Evolutionary conservation across 1,284 basidiomycete genomes (phyloP), one percentile per base, ranked within the genome.

Genomic region (Sanghuangporus weigelae): DNA sequence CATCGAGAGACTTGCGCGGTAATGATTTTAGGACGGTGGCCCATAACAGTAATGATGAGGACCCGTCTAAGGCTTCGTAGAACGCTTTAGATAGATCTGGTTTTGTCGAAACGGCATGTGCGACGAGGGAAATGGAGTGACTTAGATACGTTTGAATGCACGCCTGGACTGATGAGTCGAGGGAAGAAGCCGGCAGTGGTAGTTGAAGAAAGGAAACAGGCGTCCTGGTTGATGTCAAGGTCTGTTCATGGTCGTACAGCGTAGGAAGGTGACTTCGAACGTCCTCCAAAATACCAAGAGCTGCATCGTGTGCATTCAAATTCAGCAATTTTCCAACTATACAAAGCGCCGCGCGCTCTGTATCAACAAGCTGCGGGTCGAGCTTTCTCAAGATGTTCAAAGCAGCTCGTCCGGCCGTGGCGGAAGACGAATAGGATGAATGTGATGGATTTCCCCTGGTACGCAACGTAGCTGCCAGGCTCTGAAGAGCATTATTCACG

Each of bases 321-420:
- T 79, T 69, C 16, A 90, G 75, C 0, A 92, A 73, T 70, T 90
- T 91, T 10, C 82, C 84, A 6, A 84, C 71, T 3, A 91, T 74
- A 66, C 84, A 86, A 57, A 80, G 80, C 1, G 87, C 89, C 0
- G 87, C 88, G 46, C 86, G 79, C 72, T 92, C 91, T 2, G 90
- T 79, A 68, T 92, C 86, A 16, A 89, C n/a, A 65, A 82, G 80
- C 2, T 73, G 75, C 0, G 79, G 75, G 35, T 71, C 75, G 14
- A 83, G 60, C n/a, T 71, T 71, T 55, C 88, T 76, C 42, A 90
- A 72, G 0, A 72, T 68, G 1, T 67, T 67, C 7, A 90, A 71
- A 60, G 81, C 76, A 53, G 76, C 26, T 14, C 62, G 61, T 1
- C 61, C 65, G 8, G 61, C 77, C 1, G 66, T 63, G 16, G 69